Evolutionary conservation across 176 grass and related monocot species (phyloP).

Genomic region (Carex littledalei): DNA sequence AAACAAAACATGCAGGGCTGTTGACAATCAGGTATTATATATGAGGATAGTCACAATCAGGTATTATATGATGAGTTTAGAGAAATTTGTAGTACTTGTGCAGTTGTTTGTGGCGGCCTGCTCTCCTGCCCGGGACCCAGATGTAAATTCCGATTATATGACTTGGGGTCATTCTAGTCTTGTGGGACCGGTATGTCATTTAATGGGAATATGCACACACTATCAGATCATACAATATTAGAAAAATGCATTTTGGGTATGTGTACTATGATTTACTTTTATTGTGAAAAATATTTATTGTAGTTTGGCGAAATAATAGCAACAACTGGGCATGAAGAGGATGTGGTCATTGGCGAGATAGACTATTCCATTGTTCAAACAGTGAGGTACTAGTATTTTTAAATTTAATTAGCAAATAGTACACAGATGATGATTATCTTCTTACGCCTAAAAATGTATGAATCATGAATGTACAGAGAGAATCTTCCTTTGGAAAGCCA

Average conservation of each 20-base stretch:
- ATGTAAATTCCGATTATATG: conserved; percentile 33
- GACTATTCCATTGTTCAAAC: conserved; percentile 29
- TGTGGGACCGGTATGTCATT: conserved; percentile 41
- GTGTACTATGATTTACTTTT: background rate
- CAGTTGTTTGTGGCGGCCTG: conserved; percentile 57
- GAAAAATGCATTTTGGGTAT: background rate
- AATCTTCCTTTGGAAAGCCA: conserved; percentile 51
- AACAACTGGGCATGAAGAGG: conserved; percentile 42
- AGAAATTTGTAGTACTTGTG: background rate
- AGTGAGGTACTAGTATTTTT: conserved; percentile 19
- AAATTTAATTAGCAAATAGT: background rate
- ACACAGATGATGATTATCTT: background rate
- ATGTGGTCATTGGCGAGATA: conserved; percentile 31
- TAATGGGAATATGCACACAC: background rate
- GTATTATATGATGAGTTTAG: conserved; percentile 15
- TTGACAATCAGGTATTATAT: conserved; percentile 58
- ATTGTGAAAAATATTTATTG: background rate
- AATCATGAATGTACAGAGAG: conserved; percentile 33
- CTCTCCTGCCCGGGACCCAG: conserved; percentile 40
- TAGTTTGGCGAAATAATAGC: conserved; percentile 55
- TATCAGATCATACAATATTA: background rate
- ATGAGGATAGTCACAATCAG: conserved; percentile 37
- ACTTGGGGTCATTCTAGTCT: conserved; percentile 61
- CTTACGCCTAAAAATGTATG: background rate
- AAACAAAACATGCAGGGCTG: conserved; percentile 28